Percentiles rank a stretch among this genome's conserved stretches.
Evolutionary conservation across 2,329 filamentous ascomycete genomes (phyloP).

Genomic region (Colletotrichum australisinense): DNA sequence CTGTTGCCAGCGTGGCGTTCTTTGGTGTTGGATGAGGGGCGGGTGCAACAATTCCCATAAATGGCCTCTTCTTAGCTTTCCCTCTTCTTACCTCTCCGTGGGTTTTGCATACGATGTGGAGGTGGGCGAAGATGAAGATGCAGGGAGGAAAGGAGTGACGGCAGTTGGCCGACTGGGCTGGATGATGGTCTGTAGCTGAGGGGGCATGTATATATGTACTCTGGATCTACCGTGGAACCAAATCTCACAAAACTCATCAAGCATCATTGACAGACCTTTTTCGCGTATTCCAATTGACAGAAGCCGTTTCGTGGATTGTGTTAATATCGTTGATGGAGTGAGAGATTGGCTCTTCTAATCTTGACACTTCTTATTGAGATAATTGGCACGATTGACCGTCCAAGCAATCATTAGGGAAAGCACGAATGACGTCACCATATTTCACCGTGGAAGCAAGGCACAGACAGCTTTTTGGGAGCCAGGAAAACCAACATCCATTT

Average conservation of each 20-base stretch:
- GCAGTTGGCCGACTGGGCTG: not conserved
- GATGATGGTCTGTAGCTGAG: not conserved
- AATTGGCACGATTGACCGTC: too few relatives aligned
- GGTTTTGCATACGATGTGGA: not conserved
- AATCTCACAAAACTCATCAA: not conserved
- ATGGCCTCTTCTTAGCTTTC: not conserved
- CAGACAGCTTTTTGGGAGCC: conserved; percentile 1
- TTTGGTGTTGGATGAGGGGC: conserved; percentile 10
- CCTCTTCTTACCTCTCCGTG: not conserved
- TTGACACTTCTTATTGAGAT: too few relatives aligned
- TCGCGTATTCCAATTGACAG: too few relatives aligned
- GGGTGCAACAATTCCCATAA: too few relatives aligned
- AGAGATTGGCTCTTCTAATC: too few relatives aligned
- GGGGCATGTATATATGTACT: not conserved
- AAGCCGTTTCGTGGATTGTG: too few relatives aligned
- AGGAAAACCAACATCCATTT: conserved; percentile 34
- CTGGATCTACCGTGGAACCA: not conserved
- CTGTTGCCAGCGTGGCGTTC: conserved; percentile 27
- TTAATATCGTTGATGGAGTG: too few relatives aligned
- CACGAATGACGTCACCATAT: not conserved
- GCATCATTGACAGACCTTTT: not conserved
- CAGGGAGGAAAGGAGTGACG: not conserved
- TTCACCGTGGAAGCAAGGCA: not conserved
- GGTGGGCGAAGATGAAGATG: too few relatives aligned
- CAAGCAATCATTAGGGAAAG: not conserved